Evolutionary conservation across 768 basidiomycete genomes (phyloP).

Genomic region (Mycena albidolilacea): DNA sequence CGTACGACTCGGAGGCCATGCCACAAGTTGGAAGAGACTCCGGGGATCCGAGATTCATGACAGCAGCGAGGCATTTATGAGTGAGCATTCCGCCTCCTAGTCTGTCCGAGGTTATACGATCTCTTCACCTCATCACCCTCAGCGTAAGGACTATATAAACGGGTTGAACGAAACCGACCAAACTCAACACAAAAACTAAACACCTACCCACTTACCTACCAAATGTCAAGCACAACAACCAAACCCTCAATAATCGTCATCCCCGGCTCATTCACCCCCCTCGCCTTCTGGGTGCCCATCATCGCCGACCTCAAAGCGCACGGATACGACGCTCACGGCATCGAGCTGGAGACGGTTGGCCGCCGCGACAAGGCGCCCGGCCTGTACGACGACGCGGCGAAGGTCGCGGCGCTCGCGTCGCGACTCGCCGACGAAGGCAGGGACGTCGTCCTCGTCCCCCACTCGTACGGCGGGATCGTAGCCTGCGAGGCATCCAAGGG

Average conservation of each 20-base stretch:
- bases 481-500: background rate
- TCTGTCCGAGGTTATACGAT: too few species aligned
- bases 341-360: background rate
- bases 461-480: background rate
- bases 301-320: background rate
- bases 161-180: too few species aligned
- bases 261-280: background rate
- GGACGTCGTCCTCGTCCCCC: background rate
- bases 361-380: background rate
- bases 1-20: too few species aligned
- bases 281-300: background rate
- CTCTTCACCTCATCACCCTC: too few species aligned
- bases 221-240: too few species aligned
- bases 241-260: background rate
- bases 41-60: too few species aligned
- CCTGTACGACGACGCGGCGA: background rate
- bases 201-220: too few species aligned
- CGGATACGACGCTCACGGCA: background rate
- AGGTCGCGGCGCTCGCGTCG: background rate
- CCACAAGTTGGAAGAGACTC: too few species aligned
- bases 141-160: too few species aligned
- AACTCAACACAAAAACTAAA: too few species aligned
- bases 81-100: too few species aligned
- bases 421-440: background rate
- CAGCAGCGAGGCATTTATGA: too few species aligned